A percentile compares a stretch with the other conserved stretches of the same genome.
phyloP scores from a whole-genome alignment of 768 basidiomycete genomes.

The Suillus decipiens region DNA sequence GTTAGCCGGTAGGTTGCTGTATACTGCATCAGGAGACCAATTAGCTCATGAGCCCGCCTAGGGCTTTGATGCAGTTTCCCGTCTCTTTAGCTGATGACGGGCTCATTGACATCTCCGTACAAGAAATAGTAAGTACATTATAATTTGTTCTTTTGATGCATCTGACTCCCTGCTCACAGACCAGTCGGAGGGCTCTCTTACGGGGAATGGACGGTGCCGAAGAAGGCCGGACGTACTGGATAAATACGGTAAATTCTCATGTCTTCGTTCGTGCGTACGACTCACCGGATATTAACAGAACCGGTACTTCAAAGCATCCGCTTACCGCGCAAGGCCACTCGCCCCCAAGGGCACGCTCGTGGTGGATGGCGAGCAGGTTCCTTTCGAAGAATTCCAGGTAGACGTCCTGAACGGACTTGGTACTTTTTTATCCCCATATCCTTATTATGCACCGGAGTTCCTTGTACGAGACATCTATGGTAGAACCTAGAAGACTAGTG shows the following conservation, averaged over 20 bases:
- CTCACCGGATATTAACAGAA: slow-evolving; percentile 42
- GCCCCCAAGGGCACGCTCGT: slow-evolving; percentile 55
- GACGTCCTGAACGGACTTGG: slow-evolving; percentile 72
- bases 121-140: slow-evolving; percentile 52
- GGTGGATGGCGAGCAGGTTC: slow-evolving; percentile 79
- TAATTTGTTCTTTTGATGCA: slow-evolving; percentile 9
- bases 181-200: slow-evolving; percentile 49
- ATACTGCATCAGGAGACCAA: slow-evolving; percentile 1
- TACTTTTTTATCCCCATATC: slow-evolving; percentile 61
- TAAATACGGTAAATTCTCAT: slow-evolving; percentile 46
- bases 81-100: slow-evolving; percentile 81
- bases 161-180: slow-evolving; percentile 20
- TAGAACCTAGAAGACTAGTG: slow-evolving; percentile 16
- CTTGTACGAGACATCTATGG: slow-evolving; percentile 28
- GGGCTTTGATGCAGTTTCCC: slow-evolving; percentile 83
- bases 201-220: slow-evolving; percentile 61
- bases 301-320: slow-evolving; percentile 70
- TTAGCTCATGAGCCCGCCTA: slow-evolving; percentile 26
- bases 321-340: slow-evolving; percentile 71
- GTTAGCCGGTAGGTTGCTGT: slow-evolving; percentile 52
- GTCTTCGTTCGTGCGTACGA: slow-evolving; percentile 6
- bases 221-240: slow-evolving; percentile 64
- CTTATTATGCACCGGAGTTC: slow-evolving; percentile 58
- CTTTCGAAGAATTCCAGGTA: slow-evolving; percentile 74
- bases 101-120: slow-evolving; percentile 67